phyloP scores from a whole-genome alignment of 805 yeast genomes.

The Cyberlindnera maclurae region DNA sequence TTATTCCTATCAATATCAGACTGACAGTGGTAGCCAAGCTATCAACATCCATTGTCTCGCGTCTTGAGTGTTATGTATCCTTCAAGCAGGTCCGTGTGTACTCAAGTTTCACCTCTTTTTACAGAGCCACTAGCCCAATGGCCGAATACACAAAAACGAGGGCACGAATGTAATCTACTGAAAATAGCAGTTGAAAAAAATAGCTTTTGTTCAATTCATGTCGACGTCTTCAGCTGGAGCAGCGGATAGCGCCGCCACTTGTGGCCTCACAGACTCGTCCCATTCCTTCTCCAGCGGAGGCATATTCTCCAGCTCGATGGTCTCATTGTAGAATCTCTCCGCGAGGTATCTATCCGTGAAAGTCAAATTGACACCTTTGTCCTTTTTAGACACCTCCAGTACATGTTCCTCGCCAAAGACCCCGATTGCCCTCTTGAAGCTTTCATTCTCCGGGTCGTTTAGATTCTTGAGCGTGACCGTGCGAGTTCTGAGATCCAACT shows the following conservation, averaged over 20 bases:
- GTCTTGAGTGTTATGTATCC: too few species aligned
- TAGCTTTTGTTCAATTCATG: neutral
- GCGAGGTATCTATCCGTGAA: constrained; percentile 20
- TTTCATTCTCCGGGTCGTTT: constrained; percentile 10
- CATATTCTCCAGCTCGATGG: constrained; percentile 7
- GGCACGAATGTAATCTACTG: too few species aligned
- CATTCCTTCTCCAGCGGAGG: constrained; percentile 12
- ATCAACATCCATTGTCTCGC: too few species aligned
- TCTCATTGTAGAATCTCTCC: constrained; percentile 16
- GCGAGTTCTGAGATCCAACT: constrained; percentile 20
- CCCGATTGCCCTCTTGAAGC: constrained; percentile 11
- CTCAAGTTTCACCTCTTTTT: too few species aligned
- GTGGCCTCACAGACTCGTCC: constrained; percentile 17
- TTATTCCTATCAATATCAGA: neutral
- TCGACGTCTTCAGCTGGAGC: constrained; percentile 1
- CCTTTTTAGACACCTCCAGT: constrained; percentile 3
- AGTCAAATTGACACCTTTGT: constrained; percentile 11
- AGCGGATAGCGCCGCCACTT: neutral
- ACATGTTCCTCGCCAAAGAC: constrained; percentile 12
- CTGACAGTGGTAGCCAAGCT: neutral
- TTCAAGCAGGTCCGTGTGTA: too few species aligned
- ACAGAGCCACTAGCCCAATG: too few species aligned
- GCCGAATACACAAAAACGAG: too few species aligned
- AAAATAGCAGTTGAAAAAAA: too few species aligned
- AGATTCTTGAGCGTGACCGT: constrained; percentile 17